A percentile compares a stretch with the other conserved stretches of the same genome.
Evolutionary conservation across 208 protist species (phyloP).

Genomic region (Trypanosoma boissoni): DNA sequence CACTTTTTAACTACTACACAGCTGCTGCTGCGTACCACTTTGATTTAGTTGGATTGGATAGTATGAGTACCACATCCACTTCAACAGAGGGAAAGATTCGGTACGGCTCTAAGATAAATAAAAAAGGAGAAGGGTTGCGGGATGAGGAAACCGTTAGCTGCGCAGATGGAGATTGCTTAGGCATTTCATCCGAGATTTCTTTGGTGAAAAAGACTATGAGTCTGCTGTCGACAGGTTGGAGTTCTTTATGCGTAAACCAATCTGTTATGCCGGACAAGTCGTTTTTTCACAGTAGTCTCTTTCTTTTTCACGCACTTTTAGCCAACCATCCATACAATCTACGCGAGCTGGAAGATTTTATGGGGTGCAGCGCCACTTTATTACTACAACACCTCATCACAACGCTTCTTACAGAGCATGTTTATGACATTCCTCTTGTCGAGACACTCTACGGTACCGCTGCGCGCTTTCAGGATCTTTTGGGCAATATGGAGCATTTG

Average conservation of each 20-base stretch:
- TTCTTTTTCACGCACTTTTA: conserved; percentile 27
- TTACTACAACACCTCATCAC: conserved; percentile 9
- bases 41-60: conserved; percentile 5
- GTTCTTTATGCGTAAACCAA: neutral
- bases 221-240: conserved; percentile 13
- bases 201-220: conserved; percentile 18
- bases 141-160: neutral
- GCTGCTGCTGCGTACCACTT: conserved; percentile 18
- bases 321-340: conserved; percentile 26
- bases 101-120: no score
- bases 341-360: conserved; percentile 20
- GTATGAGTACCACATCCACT: neutral
- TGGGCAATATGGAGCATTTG: conserved; percentile 16
- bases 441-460: conserved; percentile 21
- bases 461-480: conserved; percentile 11
- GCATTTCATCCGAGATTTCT: neutral
- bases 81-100: no score
- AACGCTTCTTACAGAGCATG: neutral
- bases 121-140: neutral
- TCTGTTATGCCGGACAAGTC: conserved; percentile 1
- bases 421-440: conserved; percentile 8
- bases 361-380: conserved; percentile 10
- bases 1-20: conserved; percentile 20
- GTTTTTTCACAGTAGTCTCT: conserved; percentile 17
- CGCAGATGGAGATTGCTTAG: neutral